Base-by-base conservation (phyloP, 2,329 filamentous ascomycete species). In the Penicillium sp. region DNA sequence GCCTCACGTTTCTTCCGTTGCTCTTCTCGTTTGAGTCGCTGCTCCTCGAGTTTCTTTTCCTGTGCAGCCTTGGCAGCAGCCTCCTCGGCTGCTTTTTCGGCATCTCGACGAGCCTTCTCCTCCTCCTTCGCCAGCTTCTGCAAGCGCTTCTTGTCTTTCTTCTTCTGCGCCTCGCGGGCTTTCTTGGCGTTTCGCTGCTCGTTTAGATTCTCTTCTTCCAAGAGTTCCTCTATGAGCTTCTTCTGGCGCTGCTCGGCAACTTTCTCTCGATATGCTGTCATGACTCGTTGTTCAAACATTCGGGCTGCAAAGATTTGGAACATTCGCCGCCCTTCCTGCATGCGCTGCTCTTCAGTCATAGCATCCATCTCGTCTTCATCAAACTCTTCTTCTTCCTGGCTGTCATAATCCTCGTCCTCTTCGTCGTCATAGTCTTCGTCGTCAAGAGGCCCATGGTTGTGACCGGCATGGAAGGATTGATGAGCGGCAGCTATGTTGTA, bases 301-400 rank as follows among this genome's bases (percentile, higher is more conserved):
- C 93, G 84, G 47, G 93, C 93, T 51, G 93, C 93, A 69, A 98
- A 98, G 68, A 98, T 97, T 69, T 98, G 93, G 67, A 98, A 98
- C 93, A 98, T 98, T 58, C 91, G 81, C 46, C 93, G 83, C 51
- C 93, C 93, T 75, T 98, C 93, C 68, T 97, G 90, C 93, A 98
- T 97, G 51, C 93, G 87, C 75, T 97, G 90, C 73, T 95, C 89
- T 74, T 97, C 91, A 42, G 89, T 96, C 88, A 97, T 93, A 55
- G 86, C 83, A 66, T 95, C 90, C 73, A 81, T 81, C 62, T 84
- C 80, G 57, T 84, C 81, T 55, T 82, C 81, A 54, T 84, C 80
- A 48, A 82, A 79, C 35, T 82, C 80, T 54, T 83, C 81, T 36
- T 80, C 77, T 34, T 85, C 81, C 56, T 83, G 77, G 57, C 77